These are phyloP conservation scores for Aspergillus hortae DNA, from an alignment of 2,329 filamentous ascomycete species.

Conservation along the genomic window DNA sequence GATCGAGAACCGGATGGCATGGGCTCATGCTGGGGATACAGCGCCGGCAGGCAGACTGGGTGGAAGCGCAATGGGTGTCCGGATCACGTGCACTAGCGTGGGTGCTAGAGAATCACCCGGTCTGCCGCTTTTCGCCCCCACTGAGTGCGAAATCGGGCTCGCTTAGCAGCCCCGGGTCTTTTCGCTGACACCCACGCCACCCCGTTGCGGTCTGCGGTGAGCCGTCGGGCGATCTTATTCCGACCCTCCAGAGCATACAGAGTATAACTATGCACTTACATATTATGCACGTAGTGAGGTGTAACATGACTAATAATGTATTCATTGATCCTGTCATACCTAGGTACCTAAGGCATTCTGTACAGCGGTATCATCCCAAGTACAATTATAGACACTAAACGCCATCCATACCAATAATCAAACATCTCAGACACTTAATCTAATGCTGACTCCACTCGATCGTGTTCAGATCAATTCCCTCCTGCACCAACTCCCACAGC, in stretches of 20 bases:
- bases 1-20: not conserved
- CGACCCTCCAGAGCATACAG: no score
- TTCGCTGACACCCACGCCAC: conserved; percentile 28
- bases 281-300: no score
- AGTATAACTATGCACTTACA: not conserved
- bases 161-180: conserved; percentile 9
- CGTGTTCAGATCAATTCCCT: conserved; percentile 89
- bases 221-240: not conserved
- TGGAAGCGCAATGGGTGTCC: conserved; percentile 30
- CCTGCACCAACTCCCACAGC: conserved; percentile 95
- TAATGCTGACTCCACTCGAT: conserved; percentile 96
- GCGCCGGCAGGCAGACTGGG: conserved; percentile 23
- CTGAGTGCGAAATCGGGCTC: conserved; percentile 15
- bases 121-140: conserved; percentile 6
- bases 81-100: conserved; percentile 22
- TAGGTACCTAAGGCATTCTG: no score
- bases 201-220: conserved; percentile 23
- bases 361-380: no score
- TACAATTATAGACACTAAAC: no score
- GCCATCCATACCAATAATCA: conserved; percentile 1
- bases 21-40: conserved; percentile 9
- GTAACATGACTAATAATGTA: no score
- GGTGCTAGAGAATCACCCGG: conserved; percentile 36
- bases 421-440: conserved; percentile 4
- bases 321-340: no score